Base-by-base conservation (phyloP, 805 yeast species). In the Dipodascopsis uninucleata region DNA sequence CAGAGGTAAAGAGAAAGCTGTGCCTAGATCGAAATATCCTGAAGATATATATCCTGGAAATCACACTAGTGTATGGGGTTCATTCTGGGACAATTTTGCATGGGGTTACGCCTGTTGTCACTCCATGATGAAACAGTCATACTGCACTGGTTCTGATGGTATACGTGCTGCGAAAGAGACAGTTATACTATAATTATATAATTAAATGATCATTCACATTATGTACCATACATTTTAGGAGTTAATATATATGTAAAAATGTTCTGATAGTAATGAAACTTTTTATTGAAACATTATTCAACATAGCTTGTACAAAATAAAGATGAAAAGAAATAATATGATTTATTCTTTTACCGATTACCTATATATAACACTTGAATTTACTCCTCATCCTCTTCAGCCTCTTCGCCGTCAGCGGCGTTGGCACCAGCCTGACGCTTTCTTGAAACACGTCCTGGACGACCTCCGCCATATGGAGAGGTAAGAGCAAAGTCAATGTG, bases 381-480 rank as follows among this genome's bases (percentile, higher is more conserved):
- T 44, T 41, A 49, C 51, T 55, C 53, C 37, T 55, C 59, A 31
- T 55, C 58, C 67, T 76, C 82, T 61, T 74, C 81, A 64, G 76
- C 89, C 61, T 76, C 96, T 62, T 74, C 95, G 53, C 69, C 90
- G 56, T 69, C 87, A 65, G 74, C 90, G 59, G 73, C 89, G 58
- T 71, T 82, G 59, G 69, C 75, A 61, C 71, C 76, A 72, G 78
- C 76, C 64, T 71, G 76, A 63, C 76, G 71, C 81, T 84, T 81
- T 76, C 79, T 86, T 84, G 93, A 94, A 70, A 87, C 95, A 82
- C 98, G 93, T 74, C 98, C 98, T 65, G 98, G 94, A 81, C 98
- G 90, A 66, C 96, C 98, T 78, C 98, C 98, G 75, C 98, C 98
- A 89, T 86, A 90, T 75, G 98, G 98, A 63, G 98, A 93, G 74